These are phyloP conservation scores for Botrytis paeoniae DNA, from an alignment of 2,329 filamentous ascomycete species.

Conservation along the genomic window DNA sequence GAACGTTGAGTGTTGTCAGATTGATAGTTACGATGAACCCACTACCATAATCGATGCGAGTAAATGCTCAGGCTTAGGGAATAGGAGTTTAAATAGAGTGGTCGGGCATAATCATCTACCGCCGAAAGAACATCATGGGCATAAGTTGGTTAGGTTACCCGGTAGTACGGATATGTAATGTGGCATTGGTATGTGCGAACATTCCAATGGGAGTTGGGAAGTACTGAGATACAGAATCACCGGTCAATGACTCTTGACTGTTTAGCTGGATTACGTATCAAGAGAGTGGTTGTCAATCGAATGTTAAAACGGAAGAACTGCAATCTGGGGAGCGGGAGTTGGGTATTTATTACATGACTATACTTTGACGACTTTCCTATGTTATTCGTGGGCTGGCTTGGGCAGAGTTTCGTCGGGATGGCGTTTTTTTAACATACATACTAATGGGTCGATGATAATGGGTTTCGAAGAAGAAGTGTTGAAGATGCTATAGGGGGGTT, in stretches of 20 bases:
- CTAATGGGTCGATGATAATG: not conserved
- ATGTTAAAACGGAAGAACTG: not conserved
- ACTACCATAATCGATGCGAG: constrained; percentile 59
- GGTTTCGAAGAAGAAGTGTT: not conserved
- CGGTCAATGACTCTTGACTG: not conserved
- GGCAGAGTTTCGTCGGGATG: not conserved
- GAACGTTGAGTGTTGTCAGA: constrained; percentile 74
- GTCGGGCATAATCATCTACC: constrained; percentile 37
- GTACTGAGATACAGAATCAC: not conserved
- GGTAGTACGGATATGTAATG: constrained; percentile 32
- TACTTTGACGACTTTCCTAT: not conserved
- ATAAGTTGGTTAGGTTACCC: constrained; percentile 34
- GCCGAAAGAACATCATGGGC: constrained; percentile 26
- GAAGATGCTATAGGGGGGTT: not conserved
- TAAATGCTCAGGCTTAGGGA: constrained; percentile 40
- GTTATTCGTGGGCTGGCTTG: not conserved
- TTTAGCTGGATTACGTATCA: not conserved
- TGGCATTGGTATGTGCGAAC: not conserved
- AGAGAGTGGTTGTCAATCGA: not conserved
- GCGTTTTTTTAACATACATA: not conserved
- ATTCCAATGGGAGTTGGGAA: not conserved
- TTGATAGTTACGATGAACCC: constrained; percentile 64
- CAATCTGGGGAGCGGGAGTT: not conserved
- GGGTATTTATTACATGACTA: not conserved
- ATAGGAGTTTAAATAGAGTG: constrained; percentile 45